Percentiles rank a stretch among this genome's conserved stretches.
Evolutionary conservation across 2,329 filamentous ascomycete species (phyloP).

Genomic region (Fragosphaeria purpurea): DNA sequence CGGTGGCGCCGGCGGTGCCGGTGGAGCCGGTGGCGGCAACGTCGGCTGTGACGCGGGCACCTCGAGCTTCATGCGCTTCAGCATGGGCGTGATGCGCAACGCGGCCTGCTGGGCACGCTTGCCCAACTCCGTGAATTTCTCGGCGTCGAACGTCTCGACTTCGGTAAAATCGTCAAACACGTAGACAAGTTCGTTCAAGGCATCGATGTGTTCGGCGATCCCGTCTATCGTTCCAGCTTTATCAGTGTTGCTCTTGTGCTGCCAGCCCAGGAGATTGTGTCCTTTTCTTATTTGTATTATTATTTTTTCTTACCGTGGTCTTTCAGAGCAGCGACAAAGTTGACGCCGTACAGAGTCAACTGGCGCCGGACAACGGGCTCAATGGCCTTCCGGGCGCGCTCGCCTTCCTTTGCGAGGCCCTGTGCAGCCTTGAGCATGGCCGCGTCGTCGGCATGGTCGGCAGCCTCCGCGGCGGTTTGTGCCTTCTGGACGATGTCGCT

Average conservation of each 20-base stretch:
- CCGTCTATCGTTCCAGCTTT: constrained; percentile 28
- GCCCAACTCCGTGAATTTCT: constrained; percentile 39
- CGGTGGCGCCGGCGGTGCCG: not conserved
- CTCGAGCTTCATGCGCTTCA: constrained; percentile 45
- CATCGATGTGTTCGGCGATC: constrained; percentile 36
- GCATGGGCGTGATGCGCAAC: constrained; percentile 37
- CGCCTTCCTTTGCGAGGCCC: constrained; percentile 26
- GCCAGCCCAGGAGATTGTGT: not conserved
- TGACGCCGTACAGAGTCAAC: constrained; percentile 36
- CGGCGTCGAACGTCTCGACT: constrained; percentile 38
- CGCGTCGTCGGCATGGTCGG: constrained; percentile 27
- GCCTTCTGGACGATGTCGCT: constrained; percentile 43
- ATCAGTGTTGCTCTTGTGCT: too few species aligned
- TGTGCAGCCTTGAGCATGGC: constrained; percentile 40
- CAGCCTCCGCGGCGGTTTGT: constrained; percentile 36
- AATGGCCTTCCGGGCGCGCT: constrained; percentile 32
- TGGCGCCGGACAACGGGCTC: constrained; percentile 41
- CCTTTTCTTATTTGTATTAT: constrained; percentile 11
- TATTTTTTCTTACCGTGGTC: constrained; percentile 35
- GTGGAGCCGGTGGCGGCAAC: not conserved
- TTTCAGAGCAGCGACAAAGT: constrained; percentile 41
- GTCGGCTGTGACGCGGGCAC: not conserved
- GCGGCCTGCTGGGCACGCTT: constrained; percentile 37
- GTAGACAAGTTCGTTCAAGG: constrained; percentile 42
- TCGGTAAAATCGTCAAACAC: constrained; percentile 48